Conservation (phyloP, 2,329 filamentous ascomycete species). For the Alternaria longipes region DNA sequence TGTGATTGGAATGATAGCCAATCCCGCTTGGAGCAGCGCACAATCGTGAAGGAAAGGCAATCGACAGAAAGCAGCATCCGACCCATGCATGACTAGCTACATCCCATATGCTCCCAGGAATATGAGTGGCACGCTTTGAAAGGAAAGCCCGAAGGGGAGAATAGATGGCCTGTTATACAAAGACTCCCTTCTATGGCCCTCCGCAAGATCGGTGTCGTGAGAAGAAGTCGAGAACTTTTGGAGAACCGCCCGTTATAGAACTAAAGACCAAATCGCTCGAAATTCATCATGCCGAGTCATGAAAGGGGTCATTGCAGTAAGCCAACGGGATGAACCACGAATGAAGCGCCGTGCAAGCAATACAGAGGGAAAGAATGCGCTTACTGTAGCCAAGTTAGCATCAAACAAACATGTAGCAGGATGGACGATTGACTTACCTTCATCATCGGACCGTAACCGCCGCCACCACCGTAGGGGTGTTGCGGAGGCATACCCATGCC, state of each 20-base stretch:
- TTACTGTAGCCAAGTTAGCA: constrained; percentile 42
- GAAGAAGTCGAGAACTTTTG: constrained; percentile 52
- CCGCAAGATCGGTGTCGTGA: constrained; percentile 48
- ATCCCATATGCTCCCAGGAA: constrained; percentile 42
- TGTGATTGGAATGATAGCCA: constrained; percentile 51
- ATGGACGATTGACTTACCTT: constrained; percentile 59
- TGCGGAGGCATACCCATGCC: constrained; percentile 73
- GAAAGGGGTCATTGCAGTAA: constrained; percentile 48
- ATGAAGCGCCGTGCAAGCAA: constrained; percentile 47
- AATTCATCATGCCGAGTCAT: constrained; percentile 51
- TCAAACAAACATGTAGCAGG: constrained; percentile 9
- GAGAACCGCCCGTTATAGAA: constrained; percentile 48
- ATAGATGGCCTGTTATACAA: constrained; percentile 52
- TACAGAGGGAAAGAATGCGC: constrained; percentile 49
- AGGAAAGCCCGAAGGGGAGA: constrained; percentile 42
- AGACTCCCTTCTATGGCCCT: constrained; percentile 46
- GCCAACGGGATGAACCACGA: constrained; percentile 47
- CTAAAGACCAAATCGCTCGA: constrained; percentile 48
- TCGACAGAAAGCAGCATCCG: constrained; percentile 44
- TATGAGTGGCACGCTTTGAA: constrained; percentile 41
- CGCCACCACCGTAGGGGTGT: constrained; percentile 61
- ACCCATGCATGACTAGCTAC: constrained; percentile 49
- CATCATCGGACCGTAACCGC: constrained; percentile 74
- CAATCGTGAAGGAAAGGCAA: constrained; percentile 40
- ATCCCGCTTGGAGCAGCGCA: constrained; percentile 43